phyloP scores from a whole-genome alignment of 2,329 filamentous ascomycete species.

The Clonostachys sp. region DNA sequence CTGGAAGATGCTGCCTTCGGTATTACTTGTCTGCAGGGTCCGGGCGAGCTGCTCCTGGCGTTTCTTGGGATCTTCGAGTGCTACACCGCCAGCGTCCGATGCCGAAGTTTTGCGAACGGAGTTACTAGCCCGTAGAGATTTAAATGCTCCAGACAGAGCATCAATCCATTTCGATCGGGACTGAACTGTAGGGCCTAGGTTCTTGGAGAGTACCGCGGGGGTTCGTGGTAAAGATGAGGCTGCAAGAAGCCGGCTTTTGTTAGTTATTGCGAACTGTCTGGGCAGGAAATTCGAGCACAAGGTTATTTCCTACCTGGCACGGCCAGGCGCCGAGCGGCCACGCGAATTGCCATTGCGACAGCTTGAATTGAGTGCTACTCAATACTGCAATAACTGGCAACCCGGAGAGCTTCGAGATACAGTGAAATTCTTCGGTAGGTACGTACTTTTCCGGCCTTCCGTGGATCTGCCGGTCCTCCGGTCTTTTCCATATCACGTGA shows the following conservation, averaged over 20 bases:
- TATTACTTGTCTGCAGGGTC: conserved; percentile 16
- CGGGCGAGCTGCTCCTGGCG: conserved; percentile 29
- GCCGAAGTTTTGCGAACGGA: conserved; percentile 16
- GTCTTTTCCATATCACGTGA: too few species aligned
- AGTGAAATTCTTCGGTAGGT: too few species aligned
- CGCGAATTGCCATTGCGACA: conserved; percentile 57
- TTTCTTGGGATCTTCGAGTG: conserved; percentile 36
- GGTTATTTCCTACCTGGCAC: conserved; percentile 47
- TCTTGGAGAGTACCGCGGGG: conserved; percentile 10
- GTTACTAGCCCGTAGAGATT: conserved; percentile 7
- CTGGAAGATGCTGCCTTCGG: conserved; percentile 58
- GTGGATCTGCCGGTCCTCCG: too few species aligned
- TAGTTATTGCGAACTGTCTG: too few species aligned
- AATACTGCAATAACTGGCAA: too few species aligned
- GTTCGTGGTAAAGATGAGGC: conserved; percentile 14
- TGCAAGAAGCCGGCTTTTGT: background rate
- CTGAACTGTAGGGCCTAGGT: conserved; percentile 1
- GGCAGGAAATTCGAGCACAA: too few species aligned
- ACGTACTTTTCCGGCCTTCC: too few species aligned
- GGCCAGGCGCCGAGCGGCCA: conserved; percentile 57
- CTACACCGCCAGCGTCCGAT: conserved; percentile 14
- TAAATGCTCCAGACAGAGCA: background rate
- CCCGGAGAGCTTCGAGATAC: too few species aligned
- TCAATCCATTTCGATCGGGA: conserved; percentile 35
- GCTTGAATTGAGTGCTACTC: conserved; percentile 1